Base-by-base conservation (phyloP, 2,329 filamentous ascomycete genomes). In the Ceratocystis eucalypticola region DNA sequence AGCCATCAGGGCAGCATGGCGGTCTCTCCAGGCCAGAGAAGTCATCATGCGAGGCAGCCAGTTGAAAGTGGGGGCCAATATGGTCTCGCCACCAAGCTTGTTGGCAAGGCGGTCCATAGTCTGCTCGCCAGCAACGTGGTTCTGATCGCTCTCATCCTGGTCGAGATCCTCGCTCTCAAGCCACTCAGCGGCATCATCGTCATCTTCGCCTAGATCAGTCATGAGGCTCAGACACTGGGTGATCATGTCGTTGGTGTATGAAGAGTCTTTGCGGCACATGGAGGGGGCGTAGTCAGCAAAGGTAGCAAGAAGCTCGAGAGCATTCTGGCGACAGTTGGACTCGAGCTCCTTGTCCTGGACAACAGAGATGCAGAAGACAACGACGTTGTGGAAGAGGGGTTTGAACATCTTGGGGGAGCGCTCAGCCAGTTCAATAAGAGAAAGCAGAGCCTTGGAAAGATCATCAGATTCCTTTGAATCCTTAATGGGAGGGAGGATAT, bases 11-110 rank as follows among this genome's bases (percentile, higher is more conserved):
- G 94, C 94, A 41, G 94, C 94, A 75, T 99, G 94, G 69, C 93
- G 86, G 75, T 99, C 94, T 73, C 90, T 86, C 94, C 94, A 99
- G 37, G 91, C 85, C 71, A 89, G 88, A 1, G 94, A 97, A 65
- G 87, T 90, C 86, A 97, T 95, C 94, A 99, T 99, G 69, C 91
- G 84, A 8, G 94, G 94, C 48, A 99, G 85, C 94, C 94, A 99
- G 75, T 88, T 88, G 77, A 97, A 99, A 0, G 93, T 97, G 0
- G 92, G 92, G 37, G 89, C 89, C 22, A 99, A 80, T 67, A 99
- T 88, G n/a, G 89, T 87, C 72, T 89, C 82, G n/a, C 94, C 94
- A 67, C 94, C 94, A 45, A 99, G 87, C 77, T 96, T 96, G 80
- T 97, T 99, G 66, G 94, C 93, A 65, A 99, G 80, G 67, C 94